These are phyloP conservation scores for Globisporangium barbulae DNA, from an alignment of 352 stramenopile genomes.

Conservation along the genomic window DNA sequence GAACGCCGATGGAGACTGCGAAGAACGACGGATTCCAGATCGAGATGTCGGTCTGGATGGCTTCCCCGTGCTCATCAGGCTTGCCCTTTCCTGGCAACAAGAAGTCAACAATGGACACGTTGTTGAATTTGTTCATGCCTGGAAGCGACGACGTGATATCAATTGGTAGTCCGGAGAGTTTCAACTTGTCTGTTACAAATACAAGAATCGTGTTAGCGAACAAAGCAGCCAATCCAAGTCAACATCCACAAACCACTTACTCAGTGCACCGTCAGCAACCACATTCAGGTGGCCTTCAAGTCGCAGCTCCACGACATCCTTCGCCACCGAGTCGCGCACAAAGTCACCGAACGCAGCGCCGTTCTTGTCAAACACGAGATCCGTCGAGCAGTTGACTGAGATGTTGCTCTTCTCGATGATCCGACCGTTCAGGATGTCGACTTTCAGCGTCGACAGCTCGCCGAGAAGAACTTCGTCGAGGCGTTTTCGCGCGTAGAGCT, in stretches of 20 bases:
- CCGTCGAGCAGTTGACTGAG: slow-evolving; percentile 57
- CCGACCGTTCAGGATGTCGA: slow-evolving; percentile 51
- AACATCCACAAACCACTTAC: slow-evolving; percentile 24
- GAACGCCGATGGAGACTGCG: slow-evolving; percentile 52
- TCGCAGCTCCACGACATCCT: slow-evolving; percentile 39
- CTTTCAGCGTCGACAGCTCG: slow-evolving; percentile 42
- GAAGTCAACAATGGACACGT: slow-evolving; percentile 63
- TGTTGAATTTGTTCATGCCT: slow-evolving; percentile 64
- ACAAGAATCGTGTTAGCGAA: slow-evolving; percentile 7
- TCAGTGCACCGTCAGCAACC: slow-evolving; percentile 56
- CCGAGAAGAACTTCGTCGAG: slow-evolving; percentile 38
- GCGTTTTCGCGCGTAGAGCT: slow-evolving; percentile 27
- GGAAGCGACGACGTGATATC: slow-evolving; percentile 33
- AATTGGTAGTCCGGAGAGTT: slow-evolving; percentile 49
- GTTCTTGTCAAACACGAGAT: slow-evolving; percentile 36
- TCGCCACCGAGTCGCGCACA: slow-evolving; percentile 58
- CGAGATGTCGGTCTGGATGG: slow-evolving; percentile 53
- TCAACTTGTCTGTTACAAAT: slow-evolving; percentile 38
- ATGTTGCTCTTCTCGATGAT: slow-evolving; percentile 67
- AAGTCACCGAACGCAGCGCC: slow-evolving; percentile 61
- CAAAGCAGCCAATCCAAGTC: neutral
- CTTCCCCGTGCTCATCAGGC: slow-evolving; percentile 35
- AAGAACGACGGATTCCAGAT: slow-evolving; percentile 76
- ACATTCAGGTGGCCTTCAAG: slow-evolving; percentile 60
- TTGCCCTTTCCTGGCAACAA: slow-evolving; percentile 43